Evolutionary conservation across 73 alveolate genomes (phyloP), one percentile per base, ranked within the genome.

Genomic region (Paramecium bursaria): DNA sequence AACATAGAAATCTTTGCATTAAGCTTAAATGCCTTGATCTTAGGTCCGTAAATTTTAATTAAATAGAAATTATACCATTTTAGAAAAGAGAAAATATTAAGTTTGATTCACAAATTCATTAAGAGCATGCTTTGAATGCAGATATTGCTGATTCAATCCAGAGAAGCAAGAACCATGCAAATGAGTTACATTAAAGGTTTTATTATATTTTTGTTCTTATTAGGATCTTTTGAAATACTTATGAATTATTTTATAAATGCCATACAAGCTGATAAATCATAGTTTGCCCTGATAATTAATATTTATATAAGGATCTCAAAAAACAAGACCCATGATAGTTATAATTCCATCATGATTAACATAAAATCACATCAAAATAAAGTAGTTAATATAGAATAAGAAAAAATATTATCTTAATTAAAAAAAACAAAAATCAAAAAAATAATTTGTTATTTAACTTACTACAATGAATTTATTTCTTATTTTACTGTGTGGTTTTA

Each of bases 51-150:
- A n/a, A 15, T 10, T 75, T 29, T 75, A 50, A 50, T 50, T 31
- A 27, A 61, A 75, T 17, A 50, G 54, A 50, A 25, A 49, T 5
- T 30, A 48, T 31, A 26, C 73, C 1, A 25, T 49, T 0, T 31
- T 54, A 11, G 57, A 52, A 14, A 29, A 48, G 2, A 76, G 50
- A 30, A n/a, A 75, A 26, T 50, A 52, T 49, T n/a, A 27, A 75
- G 31, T 31, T 75, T 3, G 88, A 75, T 75, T 29, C 77, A n/a
- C 50, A 27, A 21, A 48, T 75, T 30, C 88, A 75, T 75, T 22
- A 75, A 57, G 76, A 57, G 33, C 76, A 57, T 31, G 27, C 76
- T 11, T 30, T 57, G 33, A 57, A 57, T 57, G 30, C 33, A 2
- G 76, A 30, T 3, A 57, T 57, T 2, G 30, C 33, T 14, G 33